phyloP scores from a whole-genome alignment of 1,139 yeast genomes.

The Hansenula lynferdii region DNA sequence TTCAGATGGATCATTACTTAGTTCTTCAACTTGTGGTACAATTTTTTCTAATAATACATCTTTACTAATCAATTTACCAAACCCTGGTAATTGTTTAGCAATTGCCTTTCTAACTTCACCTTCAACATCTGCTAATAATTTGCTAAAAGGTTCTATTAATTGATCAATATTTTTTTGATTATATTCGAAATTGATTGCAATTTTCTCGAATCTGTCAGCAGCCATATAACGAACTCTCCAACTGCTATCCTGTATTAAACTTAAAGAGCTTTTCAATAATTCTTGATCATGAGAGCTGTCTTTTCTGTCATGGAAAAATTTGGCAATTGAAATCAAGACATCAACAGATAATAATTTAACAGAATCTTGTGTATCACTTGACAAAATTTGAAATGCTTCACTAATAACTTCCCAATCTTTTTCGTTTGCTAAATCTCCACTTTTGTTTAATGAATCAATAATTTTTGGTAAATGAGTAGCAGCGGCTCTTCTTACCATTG shows the following conservation, averaged over 20 bases:
- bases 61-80: conserved; percentile 49
- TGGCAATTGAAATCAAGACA: conserved; percentile 69
- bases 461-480: conserved; percentile 78
- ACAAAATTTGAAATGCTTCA: conserved; percentile 76
- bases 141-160: conserved; percentile 50
- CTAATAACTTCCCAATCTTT: conserved; percentile 72
- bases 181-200: conserved; percentile 60
- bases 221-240: conserved; percentile 99
- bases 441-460: conserved; percentile 50
- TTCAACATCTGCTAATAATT: conserved; percentile 86
- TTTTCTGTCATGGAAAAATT: conserved; percentile 52
- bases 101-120: conserved; percentile 96
- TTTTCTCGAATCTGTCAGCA: conserved; percentile 80
- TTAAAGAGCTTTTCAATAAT: conserved; percentile 55
- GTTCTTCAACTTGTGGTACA: conserved; percentile 76
- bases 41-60: conserved; percentile 63
- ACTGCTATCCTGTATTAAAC: conserved; percentile 80
- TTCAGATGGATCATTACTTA: conserved; percentile 90
- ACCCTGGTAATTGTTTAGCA: conserved; percentile 86
- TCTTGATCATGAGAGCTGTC: conserved; percentile 58
- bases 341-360: conserved; percentile 90
- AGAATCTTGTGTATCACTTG: conserved; percentile 89
- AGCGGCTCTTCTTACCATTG: conserved; percentile 97
- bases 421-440: conserved; percentile 31
- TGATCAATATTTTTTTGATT: conserved; percentile 49